Conservation (phyloP, 257 asterid species). For the Solanum sitiens region DNA sequence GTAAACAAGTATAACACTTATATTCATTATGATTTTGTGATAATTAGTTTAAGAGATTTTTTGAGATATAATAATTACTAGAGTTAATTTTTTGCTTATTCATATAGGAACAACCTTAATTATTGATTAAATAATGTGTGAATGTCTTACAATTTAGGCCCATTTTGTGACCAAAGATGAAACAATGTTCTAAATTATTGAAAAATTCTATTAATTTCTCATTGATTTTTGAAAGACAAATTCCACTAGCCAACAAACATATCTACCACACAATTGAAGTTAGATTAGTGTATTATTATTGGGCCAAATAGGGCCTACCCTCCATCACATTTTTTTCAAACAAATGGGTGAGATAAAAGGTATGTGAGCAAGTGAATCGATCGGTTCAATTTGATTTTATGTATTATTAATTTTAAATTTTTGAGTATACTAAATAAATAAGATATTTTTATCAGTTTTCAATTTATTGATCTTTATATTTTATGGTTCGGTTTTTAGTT, state of each 20-base stretch:
- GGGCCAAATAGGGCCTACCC: neutral
- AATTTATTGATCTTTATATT: no score
- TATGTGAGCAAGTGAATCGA: neutral
- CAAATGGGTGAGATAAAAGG: neutral
- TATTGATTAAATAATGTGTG: neutral
- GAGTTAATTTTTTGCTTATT: neutral
- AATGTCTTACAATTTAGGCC: neutral
- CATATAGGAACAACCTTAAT: neutral
- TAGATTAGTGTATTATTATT: neutral
- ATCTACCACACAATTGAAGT: neutral
- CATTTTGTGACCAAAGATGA: neutral
- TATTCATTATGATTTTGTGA: neutral
- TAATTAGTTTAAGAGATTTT: neutral
- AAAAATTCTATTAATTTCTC: neutral
- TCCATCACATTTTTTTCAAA: neutral
- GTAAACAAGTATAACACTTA: neutral
- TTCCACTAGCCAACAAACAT: neutral
- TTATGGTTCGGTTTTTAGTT: no score
- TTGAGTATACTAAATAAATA: no score
- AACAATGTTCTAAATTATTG: neutral
- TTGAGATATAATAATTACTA: neutral
- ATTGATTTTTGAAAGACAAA: neutral
- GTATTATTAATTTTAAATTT: no score
- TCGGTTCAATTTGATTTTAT: no score
- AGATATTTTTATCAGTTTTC: no score